Conservation (phyloP, 805 yeast genomes). For the Zygosaccharomyces rouxii region DNA sequence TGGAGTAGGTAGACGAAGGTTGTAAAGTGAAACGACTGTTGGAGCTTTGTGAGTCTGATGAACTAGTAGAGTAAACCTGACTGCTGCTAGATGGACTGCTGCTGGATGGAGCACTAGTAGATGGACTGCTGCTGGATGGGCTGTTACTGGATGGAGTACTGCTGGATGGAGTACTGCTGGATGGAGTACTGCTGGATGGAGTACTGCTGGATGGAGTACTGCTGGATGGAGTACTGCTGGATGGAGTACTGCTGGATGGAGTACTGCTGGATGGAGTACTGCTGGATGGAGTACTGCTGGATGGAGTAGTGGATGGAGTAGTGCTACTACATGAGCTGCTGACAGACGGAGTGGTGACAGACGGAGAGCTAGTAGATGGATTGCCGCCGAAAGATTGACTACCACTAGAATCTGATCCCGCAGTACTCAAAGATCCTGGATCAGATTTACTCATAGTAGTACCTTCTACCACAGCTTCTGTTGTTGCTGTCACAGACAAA, state of each 20-base stretch:
- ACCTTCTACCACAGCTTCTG: slow-evolving; percentile 26
- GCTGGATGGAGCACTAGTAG: neutral
- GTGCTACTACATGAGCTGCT: neutral
- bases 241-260: neutral
- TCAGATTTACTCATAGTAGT: slow-evolving; percentile 16
- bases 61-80: neutral
- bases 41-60: slow-evolving; percentile 5
- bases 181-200: neutral
- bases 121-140: neutral
- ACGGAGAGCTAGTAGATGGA: slow-evolving; percentile 1
- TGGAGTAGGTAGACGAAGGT: slow-evolving; percentile 11
- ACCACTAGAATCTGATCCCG: slow-evolving; percentile 6
- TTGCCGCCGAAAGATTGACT: neutral
- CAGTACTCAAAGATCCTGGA: slow-evolving; percentile 15
- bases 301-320: neutral
- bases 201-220: neutral
- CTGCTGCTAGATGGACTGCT: neutral
- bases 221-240: too few relatives aligned
- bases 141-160: neutral
- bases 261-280: neutral
- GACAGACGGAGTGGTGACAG: neutral
- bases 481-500: slow-evolving; percentile 27
- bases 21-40: slow-evolving; percentile 7
- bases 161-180: neutral
- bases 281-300: neutral